Percentiles rank a stretch among this genome's conserved stretches.
phyloP scores from a whole-genome alignment of 2,329 filamentous ascomycete species.

The Xylariaceae sp. region DNA sequence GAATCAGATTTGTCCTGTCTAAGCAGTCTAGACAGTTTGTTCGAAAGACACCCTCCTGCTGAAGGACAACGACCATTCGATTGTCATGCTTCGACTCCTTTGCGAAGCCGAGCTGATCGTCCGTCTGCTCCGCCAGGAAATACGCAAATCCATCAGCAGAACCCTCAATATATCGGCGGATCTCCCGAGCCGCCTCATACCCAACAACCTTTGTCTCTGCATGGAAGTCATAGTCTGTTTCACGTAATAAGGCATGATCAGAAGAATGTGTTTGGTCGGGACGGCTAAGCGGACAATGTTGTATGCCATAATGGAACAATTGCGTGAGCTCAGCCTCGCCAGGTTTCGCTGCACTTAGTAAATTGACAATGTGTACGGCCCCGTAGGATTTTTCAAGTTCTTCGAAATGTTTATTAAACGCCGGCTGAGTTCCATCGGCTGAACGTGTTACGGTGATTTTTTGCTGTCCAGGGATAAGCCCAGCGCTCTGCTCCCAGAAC shows the following conservation, averaged over 20 bases:
- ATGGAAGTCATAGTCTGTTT: constrained; percentile 95
- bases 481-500: constrained; percentile 95
- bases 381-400: constrained; percentile 87
- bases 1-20: constrained; percentile 93
- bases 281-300: constrained; percentile 72
- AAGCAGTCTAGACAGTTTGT: constrained; percentile 97
- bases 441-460: constrained; percentile 93
- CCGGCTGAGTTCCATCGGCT: constrained; percentile 86
- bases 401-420: constrained; percentile 94
- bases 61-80: constrained; percentile 72
- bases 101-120: constrained; percentile 54
- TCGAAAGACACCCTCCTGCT: constrained; percentile 94
- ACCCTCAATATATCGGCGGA: constrained; percentile 76
- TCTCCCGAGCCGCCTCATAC: constrained; percentile 88
- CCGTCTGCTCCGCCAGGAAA: constrained; percentile 77
- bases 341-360: constrained; percentile 87
- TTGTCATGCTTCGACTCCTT: constrained; percentile 44
- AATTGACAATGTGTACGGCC: constrained; percentile 88
- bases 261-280: constrained; percentile 59
- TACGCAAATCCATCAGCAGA: constrained; percentile 92
- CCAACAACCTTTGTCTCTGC: constrained; percentile 88
- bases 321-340: constrained; percentile 84
- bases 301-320: constrained; percentile 79
- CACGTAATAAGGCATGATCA: constrained; percentile 76
- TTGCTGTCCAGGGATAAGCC: constrained; percentile 87